Evolutionary conservation across 1,284 basidiomycete species (phyloP).

Genomic region (Irpex sp.): DNA sequence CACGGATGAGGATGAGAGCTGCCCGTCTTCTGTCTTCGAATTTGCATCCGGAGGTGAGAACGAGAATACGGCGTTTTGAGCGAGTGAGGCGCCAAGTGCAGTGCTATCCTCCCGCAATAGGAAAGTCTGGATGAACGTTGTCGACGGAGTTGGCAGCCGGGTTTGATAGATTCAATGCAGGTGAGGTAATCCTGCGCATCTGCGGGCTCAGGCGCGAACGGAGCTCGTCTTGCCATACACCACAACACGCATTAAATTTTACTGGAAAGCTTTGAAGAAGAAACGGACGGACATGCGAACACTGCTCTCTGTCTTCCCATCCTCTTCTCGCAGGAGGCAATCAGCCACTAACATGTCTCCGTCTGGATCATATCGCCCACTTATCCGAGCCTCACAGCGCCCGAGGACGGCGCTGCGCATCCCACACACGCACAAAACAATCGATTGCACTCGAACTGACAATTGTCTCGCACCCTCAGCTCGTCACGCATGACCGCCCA

Average conservation of each 20-base stretch:
- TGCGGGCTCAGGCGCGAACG: background rate
- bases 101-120: background rate
- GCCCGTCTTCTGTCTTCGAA: too few relatives aligned
- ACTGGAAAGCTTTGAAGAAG: background rate
- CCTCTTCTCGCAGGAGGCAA: background rate
- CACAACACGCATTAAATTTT: background rate
- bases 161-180: background rate
- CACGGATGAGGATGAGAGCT: background rate
- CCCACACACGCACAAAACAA: background rate
- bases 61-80: background rate
- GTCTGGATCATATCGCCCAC: conserved; percentile 1
- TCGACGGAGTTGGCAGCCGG: background rate
- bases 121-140: background rate
- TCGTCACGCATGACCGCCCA: background rate
- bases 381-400: conserved; percentile 1
- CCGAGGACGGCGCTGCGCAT: background rate
- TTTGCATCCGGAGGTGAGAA: background rate
- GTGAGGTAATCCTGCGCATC: background rate
- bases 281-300: conserved; percentile 4
- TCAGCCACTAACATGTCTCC: conserved; percentile 1
- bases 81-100: background rate
- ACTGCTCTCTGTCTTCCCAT: background rate
- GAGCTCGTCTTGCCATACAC: background rate
- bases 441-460: background rate
- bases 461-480: background rate